These are phyloP conservation scores for Limonium bicolor DNA, from an alignment of 148 eudicot species.

Conservation along the genomic window DNA sequence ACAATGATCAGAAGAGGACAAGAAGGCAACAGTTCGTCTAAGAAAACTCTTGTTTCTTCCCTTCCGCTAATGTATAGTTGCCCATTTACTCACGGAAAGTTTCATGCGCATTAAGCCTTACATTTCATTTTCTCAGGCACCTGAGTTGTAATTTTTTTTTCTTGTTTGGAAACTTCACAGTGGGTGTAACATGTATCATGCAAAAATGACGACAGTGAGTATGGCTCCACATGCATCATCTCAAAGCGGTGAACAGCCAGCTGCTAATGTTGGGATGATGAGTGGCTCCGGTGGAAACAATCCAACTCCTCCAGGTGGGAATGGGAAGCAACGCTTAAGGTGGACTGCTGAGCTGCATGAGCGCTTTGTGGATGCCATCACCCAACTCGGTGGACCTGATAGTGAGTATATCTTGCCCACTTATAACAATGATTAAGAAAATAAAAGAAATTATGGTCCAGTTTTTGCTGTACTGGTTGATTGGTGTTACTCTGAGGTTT, in stretches of 20 bases:
- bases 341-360: constrained; percentile 64
- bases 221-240: constrained; percentile 6
- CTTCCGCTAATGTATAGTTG: too few species aligned
- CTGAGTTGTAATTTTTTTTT: too few species aligned
- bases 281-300: constrained; percentile 23
- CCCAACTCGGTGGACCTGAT: constrained; percentile 83
- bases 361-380: constrained; percentile 58
- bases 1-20: too few species aligned
- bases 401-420: constrained; percentile 45
- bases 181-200: constrained; percentile 1
- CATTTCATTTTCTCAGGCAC: too few species aligned
- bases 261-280: constrained; percentile 16
- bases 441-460: too few species aligned
- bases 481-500: too few species aligned
- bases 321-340: constrained; percentile 44
- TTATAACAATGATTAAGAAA: too few species aligned
- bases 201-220: constrained; percentile 2
- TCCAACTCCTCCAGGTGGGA: constrained; percentile 29
- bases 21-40: too few species aligned
- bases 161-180: constrained; percentile 1
- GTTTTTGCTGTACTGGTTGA: too few species aligned
- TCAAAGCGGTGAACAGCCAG: constrained; percentile 2
- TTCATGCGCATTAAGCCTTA: too few species aligned
- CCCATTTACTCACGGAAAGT: too few species aligned
- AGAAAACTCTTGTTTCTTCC: too few species aligned